phyloP scores from a whole-genome alignment of 2,329 filamentous ascomycete species.

The Lachnellula hyalina region DNA sequence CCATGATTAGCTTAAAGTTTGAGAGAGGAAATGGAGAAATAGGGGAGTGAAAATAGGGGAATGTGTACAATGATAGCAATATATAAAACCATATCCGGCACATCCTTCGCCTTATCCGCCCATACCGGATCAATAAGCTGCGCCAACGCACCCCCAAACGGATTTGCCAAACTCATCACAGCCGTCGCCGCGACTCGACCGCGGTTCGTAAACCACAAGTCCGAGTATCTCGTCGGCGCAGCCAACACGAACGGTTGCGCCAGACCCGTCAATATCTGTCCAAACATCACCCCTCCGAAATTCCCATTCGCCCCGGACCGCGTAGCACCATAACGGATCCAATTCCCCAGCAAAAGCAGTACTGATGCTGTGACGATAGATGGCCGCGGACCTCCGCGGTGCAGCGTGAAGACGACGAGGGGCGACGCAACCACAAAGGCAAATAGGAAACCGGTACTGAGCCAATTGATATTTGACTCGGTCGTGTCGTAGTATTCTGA shows the following conservation, averaged over 20 bases:
- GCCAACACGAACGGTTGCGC: constrained; percentile 89
- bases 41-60: not conserved
- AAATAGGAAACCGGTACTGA: constrained; percentile 83
- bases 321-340: constrained; percentile 78
- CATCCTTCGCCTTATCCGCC: constrained; percentile 53
- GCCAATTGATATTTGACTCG: constrained; percentile 82
- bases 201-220: constrained; percentile 85
- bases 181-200: constrained; percentile 87
- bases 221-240: constrained; percentile 85
- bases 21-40: not conserved
- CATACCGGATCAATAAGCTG: constrained; percentile 81
- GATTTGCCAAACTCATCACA: constrained; percentile 78
- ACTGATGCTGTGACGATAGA: constrained; percentile 69
- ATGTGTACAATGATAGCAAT: constrained; percentile 72
- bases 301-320: constrained; percentile 48
- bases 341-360: constrained; percentile 78
- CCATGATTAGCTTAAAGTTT: constrained; percentile 8
- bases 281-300: constrained; percentile 79
- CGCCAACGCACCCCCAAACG: constrained; percentile 80
- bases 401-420: constrained; percentile 68
- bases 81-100: constrained; percentile 81
- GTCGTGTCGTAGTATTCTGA: constrained; percentile 70
- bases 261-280: constrained; percentile 83
- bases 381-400: constrained; percentile 68
- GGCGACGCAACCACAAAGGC: constrained; percentile 72